These are phyloP conservation scores for Mucor irregularis DNA, from an alignment of 371 early-diverging fungal species.

Conservation along the genomic window DNA sequence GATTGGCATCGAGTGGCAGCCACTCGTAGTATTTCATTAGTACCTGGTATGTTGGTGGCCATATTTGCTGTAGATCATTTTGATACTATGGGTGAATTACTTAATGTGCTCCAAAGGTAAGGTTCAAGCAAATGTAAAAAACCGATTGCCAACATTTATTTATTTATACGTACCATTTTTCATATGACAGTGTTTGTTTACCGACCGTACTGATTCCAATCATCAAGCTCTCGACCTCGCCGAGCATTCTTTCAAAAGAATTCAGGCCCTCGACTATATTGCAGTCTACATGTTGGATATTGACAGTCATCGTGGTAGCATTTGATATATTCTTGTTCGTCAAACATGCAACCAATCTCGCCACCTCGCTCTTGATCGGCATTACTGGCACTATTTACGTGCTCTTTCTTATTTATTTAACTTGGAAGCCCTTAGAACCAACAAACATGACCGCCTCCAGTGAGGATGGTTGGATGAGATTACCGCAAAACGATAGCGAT, in stretches of 20 bases:
- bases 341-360: conserved; percentile 27
- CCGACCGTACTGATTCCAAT: conserved; percentile 75
- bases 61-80: conserved; percentile 62
- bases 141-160: background rate
- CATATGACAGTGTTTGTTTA: conserved; percentile 60
- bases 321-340: conserved; percentile 53
- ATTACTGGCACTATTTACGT: conserved; percentile 11
- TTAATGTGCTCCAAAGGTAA: conserved; percentile 63
- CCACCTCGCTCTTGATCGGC: conserved; percentile 15
- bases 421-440: conserved; percentile 18
- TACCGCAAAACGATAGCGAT: conserved; percentile 16
- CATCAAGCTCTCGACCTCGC: conserved; percentile 55
- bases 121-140: background rate
- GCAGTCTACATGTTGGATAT: conserved; percentile 23
- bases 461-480: conserved; percentile 23
- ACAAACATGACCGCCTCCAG: background rate
- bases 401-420: conserved; percentile 22
- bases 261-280: conserved; percentile 40
- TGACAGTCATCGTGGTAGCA: conserved; percentile 45
- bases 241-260: conserved; percentile 42
- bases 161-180: background rate
- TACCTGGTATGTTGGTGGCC: conserved; percentile 70
- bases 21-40: conserved; percentile 64
- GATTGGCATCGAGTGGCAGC: conserved; percentile 70
- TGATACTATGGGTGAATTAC: conserved; percentile 66